A percentile compares a stretch with the other conserved stretches of the same genome.
phyloP scores from a whole-genome alignment of 164 flowering plant genomes.

The Platanus orientalis region DNA sequence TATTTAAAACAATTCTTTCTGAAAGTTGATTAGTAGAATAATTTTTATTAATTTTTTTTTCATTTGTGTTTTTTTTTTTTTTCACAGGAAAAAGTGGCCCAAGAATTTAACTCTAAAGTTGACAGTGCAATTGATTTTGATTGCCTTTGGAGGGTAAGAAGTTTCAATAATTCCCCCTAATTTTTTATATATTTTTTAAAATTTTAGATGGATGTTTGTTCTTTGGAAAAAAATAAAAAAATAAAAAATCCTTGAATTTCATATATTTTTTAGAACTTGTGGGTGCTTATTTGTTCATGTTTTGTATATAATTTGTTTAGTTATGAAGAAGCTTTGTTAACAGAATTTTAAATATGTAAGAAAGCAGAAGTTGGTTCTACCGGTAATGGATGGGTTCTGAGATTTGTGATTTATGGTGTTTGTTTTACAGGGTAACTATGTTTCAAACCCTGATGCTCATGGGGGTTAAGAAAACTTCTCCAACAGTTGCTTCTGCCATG shows the following conservation, averaged over 20 bases:
- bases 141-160: constrained; percentile 65
- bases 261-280: too few relatives aligned
- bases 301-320: too few relatives aligned
- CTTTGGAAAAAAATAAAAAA: too few relatives aligned
- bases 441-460: constrained; percentile 56
- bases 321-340: too few relatives aligned
- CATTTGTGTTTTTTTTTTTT: neutral
- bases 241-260: too few relatives aligned
- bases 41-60: neutral
- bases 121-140: constrained; percentile 46
- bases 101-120: constrained; percentile 35
- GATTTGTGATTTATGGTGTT: neutral
- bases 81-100: constrained; percentile 70
- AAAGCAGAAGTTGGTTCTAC: neutral
- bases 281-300: too few relatives aligned
- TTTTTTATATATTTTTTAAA: too few relatives aligned
- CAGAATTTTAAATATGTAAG: too few relatives aligned
- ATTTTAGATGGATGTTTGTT: too few relatives aligned
- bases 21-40: neutral
- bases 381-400: neutral
- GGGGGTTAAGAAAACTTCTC: constrained; percentile 70
- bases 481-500: constrained; percentile 89
- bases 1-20: neutral
- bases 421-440: constrained; percentile 45
- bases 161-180: neutral